Base-by-base conservation (phyloP, 163 green algal species). In the Trebouxiophyceae sp. region DNA sequence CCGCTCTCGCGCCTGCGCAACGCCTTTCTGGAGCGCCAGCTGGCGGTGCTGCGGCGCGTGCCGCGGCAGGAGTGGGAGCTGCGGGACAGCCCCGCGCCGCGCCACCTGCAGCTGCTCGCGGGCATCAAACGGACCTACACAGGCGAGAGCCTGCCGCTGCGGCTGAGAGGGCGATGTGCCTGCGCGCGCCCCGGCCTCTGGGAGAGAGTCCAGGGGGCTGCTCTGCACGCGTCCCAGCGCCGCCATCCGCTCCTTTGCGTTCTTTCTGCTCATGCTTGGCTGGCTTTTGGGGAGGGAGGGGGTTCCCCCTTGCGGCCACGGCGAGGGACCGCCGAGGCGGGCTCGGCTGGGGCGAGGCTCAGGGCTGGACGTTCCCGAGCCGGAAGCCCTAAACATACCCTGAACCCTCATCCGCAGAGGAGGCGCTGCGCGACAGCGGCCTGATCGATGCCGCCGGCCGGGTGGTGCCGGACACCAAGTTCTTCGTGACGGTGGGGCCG, bases 381-480 rank as follows among this genome's bases (percentile, higher is more conserved):
- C 39, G 12, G 12, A 12, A n/a, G 12, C 39, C 19, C 12, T 50
- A 16, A 50, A 16, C 19, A 50, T 50, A n/a, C 39, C 19, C 19
- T n/a, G 12, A 16, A 12, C 39, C 39, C 19, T 12, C 39, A 16
- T 16, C 12, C 60, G 70, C 70, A 77, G 70, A 70, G 31, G 22
- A 67, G 32, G 33, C 31, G 0, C 45, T 77, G 55, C 31, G 57
- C 20, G 26, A 3, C 34, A 34, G 30, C 5, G 66, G 65, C 2
- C 66, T 55, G 45, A 34, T 75, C 33, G 62, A 70, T 33, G 29
- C 27, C 5, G 45, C 63, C 50, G 33, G 44, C 22, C 56, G 63
- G 0, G 4, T 46, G 5, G 30, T 78, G 5, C 63, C 57, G 54
- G 54, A 71, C 46, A 72, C 65, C 2, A 70, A 80, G 29, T 65